phyloP scores from a whole-genome alignment of 2,329 filamentous ascomycete genomes.

The Hymenoscyphus linearis region DNA sequence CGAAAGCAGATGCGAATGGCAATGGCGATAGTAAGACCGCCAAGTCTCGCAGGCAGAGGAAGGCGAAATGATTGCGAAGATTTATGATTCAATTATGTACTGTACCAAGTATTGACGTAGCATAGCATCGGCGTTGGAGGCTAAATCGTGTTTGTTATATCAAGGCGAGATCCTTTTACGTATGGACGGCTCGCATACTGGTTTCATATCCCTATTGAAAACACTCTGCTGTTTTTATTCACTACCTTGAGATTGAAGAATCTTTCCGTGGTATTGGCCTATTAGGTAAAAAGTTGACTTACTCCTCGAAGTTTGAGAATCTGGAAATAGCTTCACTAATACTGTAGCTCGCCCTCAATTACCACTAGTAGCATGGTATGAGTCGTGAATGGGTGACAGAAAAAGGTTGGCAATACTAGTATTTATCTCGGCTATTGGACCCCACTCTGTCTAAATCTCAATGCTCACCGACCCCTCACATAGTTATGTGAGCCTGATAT shows the following conservation, averaged over 20 bases:
- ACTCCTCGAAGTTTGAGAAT: too few relatives aligned
- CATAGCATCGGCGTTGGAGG: conserved; percentile 5
- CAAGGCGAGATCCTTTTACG: background rate
- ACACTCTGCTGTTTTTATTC: too few relatives aligned
- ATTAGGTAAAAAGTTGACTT: too few relatives aligned
- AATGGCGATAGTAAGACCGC: conserved; percentile 21
- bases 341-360: background rate
- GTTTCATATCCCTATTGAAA: background rate
- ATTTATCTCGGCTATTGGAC: background rate
- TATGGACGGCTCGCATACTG: background rate
- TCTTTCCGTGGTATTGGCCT: too few relatives aligned
- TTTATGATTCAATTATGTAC: background rate
- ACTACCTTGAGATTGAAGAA: too few relatives aligned
- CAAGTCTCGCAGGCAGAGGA: conserved; percentile 28
- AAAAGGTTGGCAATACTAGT: background rate
- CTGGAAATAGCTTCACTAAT: too few relatives aligned
- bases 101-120: conserved; percentile 1
- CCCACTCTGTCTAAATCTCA: background rate
- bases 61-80: conserved; percentile 20
- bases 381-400: background rate
- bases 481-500: background rate
- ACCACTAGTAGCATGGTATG: background rate
- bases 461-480: background rate
- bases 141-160: background rate
- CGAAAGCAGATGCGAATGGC: conserved; percentile 35